Evolutionary conservation across 352 stramenopile genomes (phyloP).

Genomic region (Pelagophyceae sp.): DNA sequence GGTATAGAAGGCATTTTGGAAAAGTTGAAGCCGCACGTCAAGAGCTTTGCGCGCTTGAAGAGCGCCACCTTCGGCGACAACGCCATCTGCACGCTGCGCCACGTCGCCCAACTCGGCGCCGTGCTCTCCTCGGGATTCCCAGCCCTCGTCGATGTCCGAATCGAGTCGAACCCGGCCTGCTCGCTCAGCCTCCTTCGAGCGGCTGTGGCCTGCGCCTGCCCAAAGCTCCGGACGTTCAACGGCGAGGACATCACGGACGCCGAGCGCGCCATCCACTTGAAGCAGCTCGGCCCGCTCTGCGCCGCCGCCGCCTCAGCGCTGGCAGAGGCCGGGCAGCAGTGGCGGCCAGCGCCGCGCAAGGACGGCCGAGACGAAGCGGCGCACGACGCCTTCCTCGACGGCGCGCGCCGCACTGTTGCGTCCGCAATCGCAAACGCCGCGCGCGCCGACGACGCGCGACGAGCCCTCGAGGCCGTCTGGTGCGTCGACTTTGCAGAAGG

Average conservation of each 20-base stretch:
- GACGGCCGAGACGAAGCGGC: neutral
- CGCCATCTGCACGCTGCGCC: neutral
- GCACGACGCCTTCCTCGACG: neutral
- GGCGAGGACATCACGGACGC: neutral
- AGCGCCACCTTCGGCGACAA: neutral
- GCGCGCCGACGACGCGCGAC: neutral
- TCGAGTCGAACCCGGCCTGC: constrained; percentile 13
- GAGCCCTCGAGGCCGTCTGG: neutral
- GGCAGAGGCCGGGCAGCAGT: too few relatives aligned
- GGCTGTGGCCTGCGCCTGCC: neutral
- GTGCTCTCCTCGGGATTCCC: neutral
- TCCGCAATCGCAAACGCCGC: neutral
- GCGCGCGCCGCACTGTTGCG: neutral
- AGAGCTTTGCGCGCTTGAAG: neutral
- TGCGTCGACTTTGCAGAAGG: too few relatives aligned
- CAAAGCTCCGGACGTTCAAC: neutral
- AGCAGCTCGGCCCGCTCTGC: constrained; percentile 4
- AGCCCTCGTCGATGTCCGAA: neutral
- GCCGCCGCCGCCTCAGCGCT: too few relatives aligned
- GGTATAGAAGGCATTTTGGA: neutral
- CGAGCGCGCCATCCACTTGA: neutral
- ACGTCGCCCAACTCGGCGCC: neutral
- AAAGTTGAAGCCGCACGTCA: neutral
- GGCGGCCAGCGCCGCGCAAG: neutral
- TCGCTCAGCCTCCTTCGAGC: constrained; percentile 5